Base-by-base conservation (phyloP, 352 stramenopile genomes). In the Phytophthora pluvialis region DNA sequence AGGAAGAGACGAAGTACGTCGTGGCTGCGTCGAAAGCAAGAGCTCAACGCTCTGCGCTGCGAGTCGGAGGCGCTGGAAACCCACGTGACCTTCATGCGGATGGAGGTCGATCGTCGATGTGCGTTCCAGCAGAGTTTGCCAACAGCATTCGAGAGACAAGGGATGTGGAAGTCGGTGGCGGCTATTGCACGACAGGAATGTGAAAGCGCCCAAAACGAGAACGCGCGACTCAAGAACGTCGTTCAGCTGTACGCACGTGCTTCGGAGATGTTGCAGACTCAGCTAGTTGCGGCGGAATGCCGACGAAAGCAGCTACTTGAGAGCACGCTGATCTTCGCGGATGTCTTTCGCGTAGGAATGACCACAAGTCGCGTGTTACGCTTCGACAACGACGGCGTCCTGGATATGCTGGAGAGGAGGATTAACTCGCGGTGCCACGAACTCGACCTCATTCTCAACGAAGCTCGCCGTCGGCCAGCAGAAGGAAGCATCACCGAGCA, bases 1-100 rank as follows among this genome's bases (percentile, higher is more conserved):
- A 39, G 31, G 21, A 72, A 62, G 35, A 52, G 53, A 13, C 29
- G 48, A 29, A 66, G 36, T 21, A 75, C 59, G 9, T 75, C 67
- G 16, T 75, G 57, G 67, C n/a, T 72, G 35, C 67, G 67, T 48
- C 64, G 64, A 4, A 72, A 72, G n/a, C 57, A 72, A 45, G 64
- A 72, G 28, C 52, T 72, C 4, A 42, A 49, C 13, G 36, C 49
- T 10, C n/a, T 72, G 5, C 64, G 58, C 8, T 39, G 35, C 31
- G 50, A 72, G 28, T 64, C 44, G 0, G 36, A 58, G 35, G 40
- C 31, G 3, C 21, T 72, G n/a, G 57, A 67, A 33, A 35, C 31
- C 5, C 50, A 32, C 11, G n/a, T 71, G 25, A 16, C 49, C 0
- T 53, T 60, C 21, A 16, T 72, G n/a, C 44, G 59, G 2, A 38